These are phyloP conservation scores for Mucor racemosus DNA, from an alignment of 371 early-diverging fungal genomes.

Conservation along the genomic window DNA sequence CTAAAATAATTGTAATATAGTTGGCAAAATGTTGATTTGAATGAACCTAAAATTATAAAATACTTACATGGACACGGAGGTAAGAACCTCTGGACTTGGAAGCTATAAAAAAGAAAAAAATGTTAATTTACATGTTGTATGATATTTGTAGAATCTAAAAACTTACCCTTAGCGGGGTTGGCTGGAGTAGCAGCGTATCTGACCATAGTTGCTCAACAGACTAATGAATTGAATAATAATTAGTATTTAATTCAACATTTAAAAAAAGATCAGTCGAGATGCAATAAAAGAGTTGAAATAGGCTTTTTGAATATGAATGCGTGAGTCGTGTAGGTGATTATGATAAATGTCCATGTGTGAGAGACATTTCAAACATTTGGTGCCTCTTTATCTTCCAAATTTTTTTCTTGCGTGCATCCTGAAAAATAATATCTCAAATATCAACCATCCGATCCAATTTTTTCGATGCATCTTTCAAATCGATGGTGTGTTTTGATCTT, in stretches of 20 bases:
- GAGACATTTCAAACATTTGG: background rate
- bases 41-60: background rate
- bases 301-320: background rate
- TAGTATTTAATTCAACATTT: background rate
- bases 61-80: constrained; percentile 92
- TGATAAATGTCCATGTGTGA: too few relatives aligned
- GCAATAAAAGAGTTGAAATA: constrained; percentile 3
- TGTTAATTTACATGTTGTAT: background rate
- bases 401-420: background rate
- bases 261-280: background rate
- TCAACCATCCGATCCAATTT: background rate
- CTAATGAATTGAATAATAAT: background rate
- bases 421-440: too few relatives aligned
- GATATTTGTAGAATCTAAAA: background rate
- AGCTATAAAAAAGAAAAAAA: constrained; percentile 54
- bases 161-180: constrained; percentile 60
- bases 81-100: constrained; percentile 95
- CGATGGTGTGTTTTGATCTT: background rate
- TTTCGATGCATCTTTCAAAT: constrained; percentile 1
- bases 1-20: constrained; percentile 17
- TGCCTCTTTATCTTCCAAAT: background rate
- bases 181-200: constrained; percentile 65
- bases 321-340: background rate
- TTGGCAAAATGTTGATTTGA: background rate
- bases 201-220: constrained; percentile 50